These are phyloP conservation scores for Yamadazyma phyllophila DNA, from an alignment of 805 yeast genomes.

Conservation along the genomic window DNA sequence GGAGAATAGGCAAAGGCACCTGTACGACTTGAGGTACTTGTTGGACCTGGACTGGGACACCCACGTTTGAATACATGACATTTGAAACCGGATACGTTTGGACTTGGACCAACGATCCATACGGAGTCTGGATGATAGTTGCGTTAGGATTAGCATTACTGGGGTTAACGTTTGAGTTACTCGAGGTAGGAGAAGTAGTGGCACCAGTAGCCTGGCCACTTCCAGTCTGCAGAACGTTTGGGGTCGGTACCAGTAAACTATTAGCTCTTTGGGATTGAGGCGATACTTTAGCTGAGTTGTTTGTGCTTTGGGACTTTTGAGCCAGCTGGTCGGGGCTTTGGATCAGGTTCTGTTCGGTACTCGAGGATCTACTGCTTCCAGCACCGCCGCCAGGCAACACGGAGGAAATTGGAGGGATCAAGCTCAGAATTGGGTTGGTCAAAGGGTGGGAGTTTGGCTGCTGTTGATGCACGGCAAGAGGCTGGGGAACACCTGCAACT, in stretches of 20 bases:
- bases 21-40: slow-evolving; percentile 15
- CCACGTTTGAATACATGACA: slow-evolving; percentile 14
- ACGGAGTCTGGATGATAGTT: slow-evolving; percentile 23
- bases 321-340: neutral
- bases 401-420: slow-evolving; percentile 8
- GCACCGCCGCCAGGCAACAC: slow-evolving; percentile 2
- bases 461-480: neutral
- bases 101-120: slow-evolving; percentile 25
- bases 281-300: neutral
- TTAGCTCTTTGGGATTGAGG: slow-evolving; percentile 3
- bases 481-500: neutral
- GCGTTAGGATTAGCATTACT: slow-evolving; percentile 5
- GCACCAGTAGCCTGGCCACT: neutral
- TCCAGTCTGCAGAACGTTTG: neutral
- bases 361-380: neutral
- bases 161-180: slow-evolving; percentile 2
- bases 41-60: slow-evolving; percentile 16
- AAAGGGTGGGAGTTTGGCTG: neutral
- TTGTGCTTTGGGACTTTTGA: neutral
- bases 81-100: slow-evolving; percentile 18
- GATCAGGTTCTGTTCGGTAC: neutral
- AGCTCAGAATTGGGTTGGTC: slow-evolving; percentile 4
- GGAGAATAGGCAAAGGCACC: slow-evolving; percentile 15
- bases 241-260: neutral
- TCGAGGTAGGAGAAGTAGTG: neutral